phyloP scores from a whole-genome alignment of 305 asterid species.

The Fraxinus sp. region DNA sequence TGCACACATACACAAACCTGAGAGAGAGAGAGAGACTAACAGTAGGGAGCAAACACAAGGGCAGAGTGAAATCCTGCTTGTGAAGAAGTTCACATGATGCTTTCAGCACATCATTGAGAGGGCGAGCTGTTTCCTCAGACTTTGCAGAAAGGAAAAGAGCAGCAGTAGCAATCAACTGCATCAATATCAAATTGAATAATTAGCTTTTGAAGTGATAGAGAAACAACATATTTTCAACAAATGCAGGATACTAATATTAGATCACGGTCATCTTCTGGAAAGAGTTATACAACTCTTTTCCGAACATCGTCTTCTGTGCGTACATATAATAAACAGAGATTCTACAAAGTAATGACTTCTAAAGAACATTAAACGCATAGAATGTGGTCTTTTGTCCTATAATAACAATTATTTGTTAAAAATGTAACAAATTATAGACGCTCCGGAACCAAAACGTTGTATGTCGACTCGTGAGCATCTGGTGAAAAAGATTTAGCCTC shows the following conservation, averaged over 20 bases:
- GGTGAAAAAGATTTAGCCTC: too few relatives aligned
- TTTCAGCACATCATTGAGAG: constrained; percentile 75
- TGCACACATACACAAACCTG: constrained; percentile 1
- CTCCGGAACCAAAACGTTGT: not conserved
- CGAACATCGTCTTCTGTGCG: not conserved
- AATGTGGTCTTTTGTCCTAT: not conserved
- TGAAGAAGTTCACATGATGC: constrained; percentile 72
- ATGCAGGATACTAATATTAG: not conserved
- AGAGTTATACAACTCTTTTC: not conserved
- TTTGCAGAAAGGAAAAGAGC: constrained; percentile 86
- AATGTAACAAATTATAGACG: not conserved
- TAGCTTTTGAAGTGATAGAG: constrained; percentile 23
- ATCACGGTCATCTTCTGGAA: not conserved
- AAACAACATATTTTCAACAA: constrained; percentile 14
- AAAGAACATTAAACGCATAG: not conserved
- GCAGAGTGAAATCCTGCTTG: constrained; percentile 66
- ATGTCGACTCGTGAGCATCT: too few relatives aligned
- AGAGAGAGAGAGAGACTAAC: constrained; percentile 46
- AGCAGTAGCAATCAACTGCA: constrained; percentile 93
- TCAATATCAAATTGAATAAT: constrained; percentile 25
- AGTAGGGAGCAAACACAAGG: constrained; percentile 63
- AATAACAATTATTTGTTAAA: not conserved
- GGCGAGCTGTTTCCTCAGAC: constrained; percentile 89
- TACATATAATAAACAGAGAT: too few relatives aligned
- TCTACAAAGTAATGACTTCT: not conserved